These are phyloP conservation scores for Canavalia gladiata DNA, from an alignment of 306 rosid species.

Conservation along the genomic window DNA sequence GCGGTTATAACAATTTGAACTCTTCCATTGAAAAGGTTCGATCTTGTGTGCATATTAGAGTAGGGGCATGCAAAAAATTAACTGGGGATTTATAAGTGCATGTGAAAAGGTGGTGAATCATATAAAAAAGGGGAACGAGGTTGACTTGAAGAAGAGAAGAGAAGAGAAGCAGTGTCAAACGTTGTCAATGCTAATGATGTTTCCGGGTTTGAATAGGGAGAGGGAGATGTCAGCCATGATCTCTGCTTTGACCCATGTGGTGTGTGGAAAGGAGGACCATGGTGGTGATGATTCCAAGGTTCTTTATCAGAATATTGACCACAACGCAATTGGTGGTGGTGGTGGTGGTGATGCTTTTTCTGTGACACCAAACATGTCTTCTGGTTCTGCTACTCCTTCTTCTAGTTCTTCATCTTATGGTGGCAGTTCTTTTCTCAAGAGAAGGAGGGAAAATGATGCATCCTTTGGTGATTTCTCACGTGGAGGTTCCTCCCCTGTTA, in stretches of 20 bases:
- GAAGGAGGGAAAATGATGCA: conserved; percentile 52
- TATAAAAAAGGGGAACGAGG: conserved; percentile 28
- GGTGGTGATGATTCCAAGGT: not conserved
- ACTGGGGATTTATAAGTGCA: not conserved
- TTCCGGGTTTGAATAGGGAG: conserved; percentile 52
- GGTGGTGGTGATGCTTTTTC: not conserved
- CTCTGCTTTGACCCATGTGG: conserved; percentile 57
- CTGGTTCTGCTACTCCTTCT: conserved; percentile 37
- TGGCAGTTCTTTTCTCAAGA: conserved; percentile 45
- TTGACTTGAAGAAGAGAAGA: not conserved
- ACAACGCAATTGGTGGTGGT: not conserved
- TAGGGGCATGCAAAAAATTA: conserved; percentile 10
- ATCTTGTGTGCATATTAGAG: not conserved
- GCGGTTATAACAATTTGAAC: not conserved
- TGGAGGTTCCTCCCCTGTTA: conserved; percentile 41
- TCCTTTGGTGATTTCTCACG: conserved; percentile 14
- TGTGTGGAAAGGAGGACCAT: conserved; percentile 46
- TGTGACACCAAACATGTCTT: conserved; percentile 22
- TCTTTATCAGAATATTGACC: not conserved
- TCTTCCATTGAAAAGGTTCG: not conserved
- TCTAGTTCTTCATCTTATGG: conserved; percentile 45
- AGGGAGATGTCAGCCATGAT: conserved; percentile 65
- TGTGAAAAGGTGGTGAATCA: conserved; percentile 44
- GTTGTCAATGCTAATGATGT: conserved; percentile 43
- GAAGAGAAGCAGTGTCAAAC: not conserved